Base-by-base conservation (phyloP, 2,329 filamentous ascomycete genomes). In the Thelonectria discophora region DNA sequence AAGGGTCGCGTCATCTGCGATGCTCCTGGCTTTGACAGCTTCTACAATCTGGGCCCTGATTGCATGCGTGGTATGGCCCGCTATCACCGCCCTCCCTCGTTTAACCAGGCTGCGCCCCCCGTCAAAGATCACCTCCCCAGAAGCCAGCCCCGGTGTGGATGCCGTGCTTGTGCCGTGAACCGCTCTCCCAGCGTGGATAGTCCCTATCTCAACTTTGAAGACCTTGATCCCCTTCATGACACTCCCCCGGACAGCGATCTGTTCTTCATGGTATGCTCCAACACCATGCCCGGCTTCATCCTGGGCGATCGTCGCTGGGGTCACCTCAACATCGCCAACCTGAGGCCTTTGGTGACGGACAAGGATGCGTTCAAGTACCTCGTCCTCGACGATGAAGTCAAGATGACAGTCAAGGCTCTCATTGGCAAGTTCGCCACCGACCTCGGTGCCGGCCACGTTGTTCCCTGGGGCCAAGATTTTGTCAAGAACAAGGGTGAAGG, bases 401-500 rank as follows among this genome's bases (percentile, higher is more conserved):
- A 83, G 69, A 60, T 76, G 57, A 82, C 81, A 0, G 80, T 83
- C 65, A 80, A 78, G 58, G 76, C 80, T 3, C 75, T 83, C 53
- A 79, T 82, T 51, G 80, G 81, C 57, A 81, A 81, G 67, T 82
- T 82, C 60, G 77, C 80, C 49, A 76, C 71, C 5, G 64, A 72
- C 47, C 49, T 73, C 12, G 72, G 65, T 11, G 71, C 77, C 21
- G 78, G 79, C 40, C 74, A 72, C 15, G 69, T 83, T 6, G 73
- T 76, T 0, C 79, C 81, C 1, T 84, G 81, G 81, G 61, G 79
- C 65, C 74, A 74, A 58, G 81, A 83, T 63, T 81, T 83, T 55
- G 75, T 84, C 65, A 78, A 79, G 72, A 81, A 82, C 70, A 84
- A 84, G 70, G 81, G 81, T 34, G 79, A 82, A 55, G 80, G 81